phyloP scores from a whole-genome alignment of 805 yeast species.

The Schwanniomyces vanrijiae region DNA sequence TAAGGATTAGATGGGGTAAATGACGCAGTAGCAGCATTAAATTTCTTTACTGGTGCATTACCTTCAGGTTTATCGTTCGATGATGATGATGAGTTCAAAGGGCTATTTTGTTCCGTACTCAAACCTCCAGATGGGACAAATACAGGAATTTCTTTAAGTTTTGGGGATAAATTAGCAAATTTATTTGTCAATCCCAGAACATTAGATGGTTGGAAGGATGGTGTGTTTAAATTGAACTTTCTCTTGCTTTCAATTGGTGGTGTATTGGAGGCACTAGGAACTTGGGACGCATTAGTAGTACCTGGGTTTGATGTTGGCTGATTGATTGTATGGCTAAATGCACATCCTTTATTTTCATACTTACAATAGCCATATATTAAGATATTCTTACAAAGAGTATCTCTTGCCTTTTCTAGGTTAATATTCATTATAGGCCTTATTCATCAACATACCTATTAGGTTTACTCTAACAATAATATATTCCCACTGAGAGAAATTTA shows the following conservation, averaged over 20 bases:
- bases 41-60: conserved; percentile 18
- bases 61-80: conserved; percentile 5
- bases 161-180: conserved; percentile 49
- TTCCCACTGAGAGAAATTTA: neutral
- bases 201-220: conserved; percentile 43
- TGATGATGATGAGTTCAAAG: neutral
- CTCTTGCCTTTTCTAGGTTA: conserved; percentile 61
- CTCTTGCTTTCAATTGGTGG: conserved; percentile 20
- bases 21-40: conserved; percentile 40
- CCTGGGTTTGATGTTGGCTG: conserved; percentile 10
- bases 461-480: neutral
- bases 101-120: neutral
- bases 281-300: neutral
- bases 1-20: conserved; percentile 34
- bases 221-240: conserved; percentile 40
- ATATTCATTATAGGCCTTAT: conserved; percentile 22
- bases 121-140: conserved; percentile 44
- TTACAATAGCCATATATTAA: conserved; percentile 87
- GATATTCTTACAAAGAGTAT: conserved; percentile 80
- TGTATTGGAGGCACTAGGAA: neutral
- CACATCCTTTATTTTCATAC: conserved; percentile 84
- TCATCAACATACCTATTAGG: neutral
- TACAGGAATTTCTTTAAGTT: conserved; percentile 45
- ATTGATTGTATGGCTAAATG: conserved; percentile 64
- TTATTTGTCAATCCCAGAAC: conserved; percentile 27